Evolutionary conservation across 164 flowering plant genomes (phyloP), one percentile per base, ranked within the genome.

Genomic region (Chloranthus sessilifolius): DNA sequence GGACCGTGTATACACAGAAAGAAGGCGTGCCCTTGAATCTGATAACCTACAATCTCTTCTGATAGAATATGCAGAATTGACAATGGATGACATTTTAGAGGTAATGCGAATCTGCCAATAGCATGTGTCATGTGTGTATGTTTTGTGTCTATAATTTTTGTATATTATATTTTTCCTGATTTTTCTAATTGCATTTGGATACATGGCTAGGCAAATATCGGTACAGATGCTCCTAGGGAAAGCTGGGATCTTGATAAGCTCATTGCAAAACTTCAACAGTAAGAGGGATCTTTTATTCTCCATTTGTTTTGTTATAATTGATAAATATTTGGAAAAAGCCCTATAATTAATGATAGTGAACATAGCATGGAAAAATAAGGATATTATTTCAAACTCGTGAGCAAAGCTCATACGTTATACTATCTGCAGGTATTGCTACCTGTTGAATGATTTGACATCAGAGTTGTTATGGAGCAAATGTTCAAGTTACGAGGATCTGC

Each of bases 61-160:
- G 16, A 72, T 88, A 58, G 98, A 92, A 66, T 92, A 88, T 74
- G 96, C 99, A 50, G 99, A 92, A 67, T 46, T 92, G 64, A 92
- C 99, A 41, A 88, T 92, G 95, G 95, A 92, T 70, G 96, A 92
- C 69, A 92, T 92, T 62, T 70, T 92, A 55, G 94, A 86, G 82
- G 98, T 91, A 58, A 55, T 12, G n/a, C n/a, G n/a, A n/a, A n/a
- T n/a, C n/a, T n/a, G n/a, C n/a, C n/a, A n/a, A n/a, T n/a, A n/a
- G n/a, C n/a, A n/a, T n/a, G n/a, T n/a, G n/a, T 15, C 17, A 8
- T 10, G 4, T 20, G 14, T 5, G 4, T 8, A 24, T 31, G 6
- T 35, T 43, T 20, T 22, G 11, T 43, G 33, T 35, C 20, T 15
- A 17, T 40, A 28, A 40, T 41, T 15, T 31, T 45, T 29, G 17